phyloP scores from a whole-genome alignment of 805 yeast genomes.

The Metschnikowia vanudenii region DNA sequence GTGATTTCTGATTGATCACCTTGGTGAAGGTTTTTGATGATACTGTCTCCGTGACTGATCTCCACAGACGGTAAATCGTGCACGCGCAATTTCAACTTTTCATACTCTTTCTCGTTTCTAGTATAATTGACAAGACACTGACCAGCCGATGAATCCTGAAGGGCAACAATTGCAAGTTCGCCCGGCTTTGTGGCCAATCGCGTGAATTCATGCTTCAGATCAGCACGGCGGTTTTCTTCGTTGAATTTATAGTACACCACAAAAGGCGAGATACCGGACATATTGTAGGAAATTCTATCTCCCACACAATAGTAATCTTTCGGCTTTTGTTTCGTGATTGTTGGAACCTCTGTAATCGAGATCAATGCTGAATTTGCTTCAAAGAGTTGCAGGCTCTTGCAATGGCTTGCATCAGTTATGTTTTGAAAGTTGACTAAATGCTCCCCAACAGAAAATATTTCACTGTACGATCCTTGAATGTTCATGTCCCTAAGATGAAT shows the following conservation, averaged over 20 bases:
- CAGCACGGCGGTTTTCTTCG: constrained; percentile 55
- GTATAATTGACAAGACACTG: constrained; percentile 68
- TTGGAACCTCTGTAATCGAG: constrained; percentile 74
- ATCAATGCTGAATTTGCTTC: constrained; percentile 45
- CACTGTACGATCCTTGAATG: constrained; percentile 31
- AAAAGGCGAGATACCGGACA: constrained; percentile 81
- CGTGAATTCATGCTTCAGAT: constrained; percentile 46
- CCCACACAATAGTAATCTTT: constrained; percentile 78
- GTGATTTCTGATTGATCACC: constrained; percentile 91
- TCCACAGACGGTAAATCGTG: constrained; percentile 71
- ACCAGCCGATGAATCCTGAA: constrained; percentile 71
- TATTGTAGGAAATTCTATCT: constrained; percentile 73
- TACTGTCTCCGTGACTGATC: constrained; percentile 72
- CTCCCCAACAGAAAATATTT: constrained; percentile 61
- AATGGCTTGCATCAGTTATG: constrained; percentile 69
- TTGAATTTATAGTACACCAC: constrained; percentile 72
- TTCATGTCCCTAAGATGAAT: constrained; percentile 15
- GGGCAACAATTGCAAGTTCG: constrained; percentile 57
- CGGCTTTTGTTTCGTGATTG: constrained; percentile 41
- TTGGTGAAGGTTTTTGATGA: constrained; percentile 82
- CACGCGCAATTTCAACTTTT: constrained; percentile 32
- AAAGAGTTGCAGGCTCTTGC: constrained; percentile 46
- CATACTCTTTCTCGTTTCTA: constrained; percentile 28
- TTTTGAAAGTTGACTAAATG: constrained; percentile 59
- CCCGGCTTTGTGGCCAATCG: constrained; percentile 86